Evolutionary conservation across 768 basidiomycete genomes (phyloP), one percentile per base, ranked within the genome.

Genomic region (Lentinula edodes): DNA sequence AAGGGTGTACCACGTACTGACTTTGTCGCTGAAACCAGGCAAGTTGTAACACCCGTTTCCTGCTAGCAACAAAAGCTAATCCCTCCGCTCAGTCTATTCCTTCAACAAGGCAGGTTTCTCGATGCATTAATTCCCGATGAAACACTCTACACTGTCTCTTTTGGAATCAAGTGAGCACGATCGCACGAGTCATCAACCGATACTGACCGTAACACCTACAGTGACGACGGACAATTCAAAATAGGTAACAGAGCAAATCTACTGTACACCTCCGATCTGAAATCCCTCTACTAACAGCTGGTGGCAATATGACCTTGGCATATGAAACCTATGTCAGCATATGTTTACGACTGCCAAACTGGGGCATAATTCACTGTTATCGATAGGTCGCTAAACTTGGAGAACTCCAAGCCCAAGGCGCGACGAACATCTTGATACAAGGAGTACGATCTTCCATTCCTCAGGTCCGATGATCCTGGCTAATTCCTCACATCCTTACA

Each of bases 101-200:
- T 68, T 41, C 66, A 66, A 5, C 73, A 74, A 63, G 73, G 73
- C 1, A 63, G 60, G 52, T 70, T 69, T 56, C 65, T 74, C 23
- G 71, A 72, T 57, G 52, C 68, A 18, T 63, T 74, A 36, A 60
- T 65, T 16, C 73, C 72, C 28, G 65, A 64, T 38, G 58, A 68
- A 58, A 74, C 73, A 42, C 46, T 73, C 15, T 73, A 72, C 52
- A 66, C 71, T 13, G 69, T 72, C 3, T 66, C 69, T 1, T 73
- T 74, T 60, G 73, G 72, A 8, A 73, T 74, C 36, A 73, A 74
- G 73, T 72, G 55, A 58, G 71, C 60, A 5, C n/a, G 20, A 20
- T 13, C 18, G 13, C 38, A 7, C 6, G 12, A 15, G 32, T 2
- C 10, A 18, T 10, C 5, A 15, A 16, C 34, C 9, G 15, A 12